These are phyloP conservation scores for Pythium scleroteichum DNA, from an alignment of 352 stramenopile genomes.

Conservation along the genomic window DNA sequence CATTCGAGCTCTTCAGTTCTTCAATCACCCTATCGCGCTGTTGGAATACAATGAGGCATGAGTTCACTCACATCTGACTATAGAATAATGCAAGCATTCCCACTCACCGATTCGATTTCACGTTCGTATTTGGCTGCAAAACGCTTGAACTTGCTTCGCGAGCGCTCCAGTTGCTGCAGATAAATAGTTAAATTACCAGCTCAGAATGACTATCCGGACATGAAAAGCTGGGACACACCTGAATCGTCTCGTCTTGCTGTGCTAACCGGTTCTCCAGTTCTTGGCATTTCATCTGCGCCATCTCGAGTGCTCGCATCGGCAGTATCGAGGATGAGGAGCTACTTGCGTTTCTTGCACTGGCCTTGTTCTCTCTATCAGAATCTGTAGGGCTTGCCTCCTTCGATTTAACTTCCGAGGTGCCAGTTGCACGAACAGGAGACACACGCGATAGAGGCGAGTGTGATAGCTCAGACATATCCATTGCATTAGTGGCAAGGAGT, in stretches of 20 bases:
- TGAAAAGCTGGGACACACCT: constrained; percentile 34
- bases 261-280: constrained; percentile 73
- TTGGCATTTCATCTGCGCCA: constrained; percentile 75
- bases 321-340: constrained; percentile 51
- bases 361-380: constrained; percentile 1
- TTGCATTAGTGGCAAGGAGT: constrained; percentile 42
- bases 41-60: background rate
- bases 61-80: background rate
- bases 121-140: constrained; percentile 85
- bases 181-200: too few species aligned
- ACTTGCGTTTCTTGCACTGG: background rate
- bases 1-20: constrained; percentile 32
- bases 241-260: constrained; percentile 78
- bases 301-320: constrained; percentile 59
- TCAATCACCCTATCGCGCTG: constrained; percentile 41
- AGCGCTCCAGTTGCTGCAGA: constrained; percentile 74
- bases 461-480: constrained; percentile 70
- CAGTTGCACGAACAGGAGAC: background rate
- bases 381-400: constrained; percentile 3
- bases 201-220: too few species aligned
- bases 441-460: constrained; percentile 29
- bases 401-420: background rate
- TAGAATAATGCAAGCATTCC: background rate
- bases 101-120: constrained; percentile 75
- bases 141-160: constrained; percentile 84